Percentiles rank a stretch among this genome's conserved stretches.
Evolutionary conservation across 2,329 filamentous ascomycete species (phyloP).

Genomic region (Zasmidium cellare): DNA sequence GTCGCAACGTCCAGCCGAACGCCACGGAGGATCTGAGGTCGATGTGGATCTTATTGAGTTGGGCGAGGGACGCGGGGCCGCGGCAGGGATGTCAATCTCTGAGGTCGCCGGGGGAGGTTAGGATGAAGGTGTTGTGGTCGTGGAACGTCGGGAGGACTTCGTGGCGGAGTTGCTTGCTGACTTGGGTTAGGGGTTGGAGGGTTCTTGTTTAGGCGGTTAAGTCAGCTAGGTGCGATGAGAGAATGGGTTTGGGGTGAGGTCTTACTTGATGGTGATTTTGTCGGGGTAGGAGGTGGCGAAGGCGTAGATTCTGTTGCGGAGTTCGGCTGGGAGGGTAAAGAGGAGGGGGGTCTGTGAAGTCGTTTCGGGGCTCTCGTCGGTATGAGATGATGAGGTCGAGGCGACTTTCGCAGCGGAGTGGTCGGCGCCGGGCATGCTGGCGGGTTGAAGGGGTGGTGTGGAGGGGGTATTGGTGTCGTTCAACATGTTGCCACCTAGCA

Average conservation of each 20-base stretch:
- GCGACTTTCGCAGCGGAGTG: no score
- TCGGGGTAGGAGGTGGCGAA: not conserved
- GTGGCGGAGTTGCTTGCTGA: slow-evolving; percentile 2
- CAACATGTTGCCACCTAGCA: no score
- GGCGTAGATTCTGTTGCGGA: slow-evolving; percentile 6
- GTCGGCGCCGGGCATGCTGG: no score
- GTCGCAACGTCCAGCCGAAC: not conserved
- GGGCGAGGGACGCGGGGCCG: not conserved
- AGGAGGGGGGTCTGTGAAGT: not conserved
- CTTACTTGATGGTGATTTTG: not conserved
- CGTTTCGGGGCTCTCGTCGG: no score
- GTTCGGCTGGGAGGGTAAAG: not conserved
- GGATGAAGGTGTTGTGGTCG: slow-evolving; percentile 3
- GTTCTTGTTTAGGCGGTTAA: not conserved
- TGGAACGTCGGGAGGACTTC: slow-evolving; percentile 7
- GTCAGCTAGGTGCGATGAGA: not conserved
- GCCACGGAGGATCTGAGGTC: not conserved
- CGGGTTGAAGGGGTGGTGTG: no score
- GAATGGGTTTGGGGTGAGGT: not conserved
- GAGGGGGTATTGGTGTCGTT: no score
- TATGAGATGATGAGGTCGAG: no score
- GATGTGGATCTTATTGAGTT: not conserved
- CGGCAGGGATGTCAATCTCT: not conserved
- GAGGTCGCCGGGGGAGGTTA: not conserved
- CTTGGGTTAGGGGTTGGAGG: not conserved